phyloP scores from a whole-genome alignment of 169 alveolate genomes.

The Plasmodium malariae region DNA sequence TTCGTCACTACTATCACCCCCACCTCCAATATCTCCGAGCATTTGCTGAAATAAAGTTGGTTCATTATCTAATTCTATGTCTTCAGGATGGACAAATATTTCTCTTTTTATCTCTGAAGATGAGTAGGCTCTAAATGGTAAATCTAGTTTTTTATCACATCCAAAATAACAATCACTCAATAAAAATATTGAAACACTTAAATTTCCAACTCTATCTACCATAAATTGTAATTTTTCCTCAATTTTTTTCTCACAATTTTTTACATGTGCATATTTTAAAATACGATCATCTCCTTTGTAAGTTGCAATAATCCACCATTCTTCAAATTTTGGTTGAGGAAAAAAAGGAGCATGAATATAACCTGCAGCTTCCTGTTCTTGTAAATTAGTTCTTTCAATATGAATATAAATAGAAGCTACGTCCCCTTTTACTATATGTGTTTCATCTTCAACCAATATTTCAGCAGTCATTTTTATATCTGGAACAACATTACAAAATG shows the following conservation, averaged over 20 bases:
- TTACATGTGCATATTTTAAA: conserved; percentile 82
- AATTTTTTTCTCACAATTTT: conserved; percentile 83
- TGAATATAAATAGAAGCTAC: conserved; percentile 89
- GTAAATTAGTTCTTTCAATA: conserved; percentile 86
- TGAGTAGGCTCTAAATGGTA: conserved; percentile 80
- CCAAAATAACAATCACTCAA: conserved; percentile 88
- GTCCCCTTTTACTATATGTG: conserved; percentile 91
- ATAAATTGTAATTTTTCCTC: conserved; percentile 84
- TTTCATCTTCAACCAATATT: conserved; percentile 90
- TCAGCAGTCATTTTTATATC: conserved; percentile 84
- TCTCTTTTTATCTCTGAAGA: conserved; percentile 80
- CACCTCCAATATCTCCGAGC: conserved; percentile 85
- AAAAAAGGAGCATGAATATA: conserved; percentile 92
- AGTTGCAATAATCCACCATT: conserved; percentile 90
- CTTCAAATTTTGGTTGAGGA: conserved; percentile 91
- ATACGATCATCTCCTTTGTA: conserved; percentile 81
- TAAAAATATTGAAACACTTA: conserved; percentile 80
- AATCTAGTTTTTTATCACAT: conserved; percentile 81
- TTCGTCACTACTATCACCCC: conserved; percentile 85
- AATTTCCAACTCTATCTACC: conserved; percentile 85
- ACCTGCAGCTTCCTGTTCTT: conserved; percentile 89
- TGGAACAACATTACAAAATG: conserved; percentile 88
- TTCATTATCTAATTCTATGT: conserved; percentile 89
- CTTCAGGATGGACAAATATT: conserved; percentile 89
- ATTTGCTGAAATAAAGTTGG: conserved; percentile 88